Evolutionary conservation across 495 filamentous ascomycete species (phyloP).

Genomic region (Penicillium atrosanguineum): DNA sequence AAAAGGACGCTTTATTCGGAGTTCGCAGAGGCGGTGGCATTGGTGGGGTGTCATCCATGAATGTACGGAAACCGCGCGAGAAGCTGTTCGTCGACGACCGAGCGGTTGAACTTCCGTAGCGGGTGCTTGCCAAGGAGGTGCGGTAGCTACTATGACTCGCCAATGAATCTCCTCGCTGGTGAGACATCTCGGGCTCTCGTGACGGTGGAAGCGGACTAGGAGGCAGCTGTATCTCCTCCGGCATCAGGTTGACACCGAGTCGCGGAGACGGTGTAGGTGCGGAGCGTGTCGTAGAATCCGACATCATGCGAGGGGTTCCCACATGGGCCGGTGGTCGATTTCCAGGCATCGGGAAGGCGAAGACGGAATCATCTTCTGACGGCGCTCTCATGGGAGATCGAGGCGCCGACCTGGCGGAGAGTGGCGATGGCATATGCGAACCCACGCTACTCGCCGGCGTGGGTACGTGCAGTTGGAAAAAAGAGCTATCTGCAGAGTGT

Average conservation of each 20-base stretch:
- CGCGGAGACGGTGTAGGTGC: slow-evolving; percentile 22
- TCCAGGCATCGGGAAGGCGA: slow-evolving; percentile 58
- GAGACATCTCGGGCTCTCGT: slow-evolving; percentile 10
- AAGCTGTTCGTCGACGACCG: slow-evolving; percentile 42
- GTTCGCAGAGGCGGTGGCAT: slow-evolving; percentile 32
- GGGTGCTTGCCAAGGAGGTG: slow-evolving; percentile 44
- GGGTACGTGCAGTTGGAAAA: slow-evolving; percentile 53
- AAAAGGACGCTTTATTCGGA: slow-evolving; percentile 23
- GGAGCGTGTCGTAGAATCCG: slow-evolving; percentile 7
- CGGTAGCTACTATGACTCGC: slow-evolving; percentile 47
- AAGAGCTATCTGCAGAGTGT: slow-evolving; percentile 57
- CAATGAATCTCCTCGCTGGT: slow-evolving; percentile 33
- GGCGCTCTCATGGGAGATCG: slow-evolving; percentile 40
- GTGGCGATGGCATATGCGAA: slow-evolving; percentile 59
- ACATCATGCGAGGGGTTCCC: slow-evolving; percentile 25
- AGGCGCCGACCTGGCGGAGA: slow-evolving; percentile 36
- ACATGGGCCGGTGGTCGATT: slow-evolving; percentile 33
- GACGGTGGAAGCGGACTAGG: slow-evolving; percentile 28
- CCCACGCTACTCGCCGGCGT: slow-evolving; percentile 59
- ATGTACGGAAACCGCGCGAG: slow-evolving; percentile 29
- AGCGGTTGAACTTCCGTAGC: slow-evolving; percentile 36
- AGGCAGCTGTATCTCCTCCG: slow-evolving; percentile 24
- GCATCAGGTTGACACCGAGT: slow-evolving; percentile 12
- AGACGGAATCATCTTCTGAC: slow-evolving; percentile 42
- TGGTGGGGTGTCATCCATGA: slow-evolving; percentile 39